These are phyloP conservation scores for Silene vulgaris DNA, from an alignment of 179 eudicot genomes.

Conservation along the genomic window DNA sequence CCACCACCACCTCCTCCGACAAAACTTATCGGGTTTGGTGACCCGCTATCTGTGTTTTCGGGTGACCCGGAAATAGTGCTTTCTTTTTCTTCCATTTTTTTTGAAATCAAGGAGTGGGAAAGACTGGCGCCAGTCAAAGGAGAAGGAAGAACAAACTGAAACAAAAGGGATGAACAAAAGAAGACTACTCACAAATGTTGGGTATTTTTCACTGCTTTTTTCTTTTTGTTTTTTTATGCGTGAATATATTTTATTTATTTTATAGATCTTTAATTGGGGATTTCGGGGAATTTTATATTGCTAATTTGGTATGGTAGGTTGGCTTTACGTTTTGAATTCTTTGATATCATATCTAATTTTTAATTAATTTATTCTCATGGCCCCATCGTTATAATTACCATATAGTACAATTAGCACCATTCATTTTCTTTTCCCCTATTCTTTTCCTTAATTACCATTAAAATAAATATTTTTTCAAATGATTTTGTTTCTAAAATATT, in stretches of 20 bases:
- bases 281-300: not conserved
- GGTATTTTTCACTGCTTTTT: not conserved
- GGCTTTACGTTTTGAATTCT: constrained; percentile 18
- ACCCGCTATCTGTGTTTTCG: constrained; percentile 37
- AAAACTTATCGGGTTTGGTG: constrained; percentile 30
- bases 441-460: no score
- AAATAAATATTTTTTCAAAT: no score
- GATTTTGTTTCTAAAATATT: no score
- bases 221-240: not conserved
- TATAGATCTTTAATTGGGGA: constrained; percentile 4
- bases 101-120: not conserved
- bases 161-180: not conserved
- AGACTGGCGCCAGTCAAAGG: not conserved
- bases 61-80: constrained; percentile 30
- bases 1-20: constrained; percentile 17
- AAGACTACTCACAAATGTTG: not conserved
- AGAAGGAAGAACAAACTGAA: not conserved
- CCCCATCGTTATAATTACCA: constrained; percentile 1
- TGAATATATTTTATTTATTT: not conserved
- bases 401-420: not conserved
- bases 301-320: constrained; percentile 17
- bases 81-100: constrained; percentile 31
- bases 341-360: constrained; percentile 5
- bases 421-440: no score
- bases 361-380: constrained; percentile 8